Percentiles rank a stretch among this genome's conserved stretches.
These are phyloP conservation scores for Hygrocybe punicea DNA, from an alignment of 768 basidiomycete species.

Conservation along the genomic window DNA sequence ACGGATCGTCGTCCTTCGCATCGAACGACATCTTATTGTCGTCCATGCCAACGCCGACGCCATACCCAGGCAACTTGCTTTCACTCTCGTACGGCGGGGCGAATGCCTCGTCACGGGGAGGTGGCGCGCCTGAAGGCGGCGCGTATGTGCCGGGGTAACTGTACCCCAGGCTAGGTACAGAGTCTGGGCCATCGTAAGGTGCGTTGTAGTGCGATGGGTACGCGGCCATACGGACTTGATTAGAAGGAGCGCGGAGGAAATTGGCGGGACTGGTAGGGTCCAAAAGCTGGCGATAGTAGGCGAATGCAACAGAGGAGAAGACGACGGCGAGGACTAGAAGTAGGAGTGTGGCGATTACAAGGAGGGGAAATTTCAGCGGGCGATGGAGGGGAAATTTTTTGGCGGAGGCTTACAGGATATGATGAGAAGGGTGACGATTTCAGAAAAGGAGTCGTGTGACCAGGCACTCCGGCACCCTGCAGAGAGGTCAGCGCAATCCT, in stretches of 20 bases:
- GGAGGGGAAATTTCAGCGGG: not conserved
- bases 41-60: slow-evolving; percentile 33
- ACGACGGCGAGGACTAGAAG: slow-evolving; percentile 51
- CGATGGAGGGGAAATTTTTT: not conserved
- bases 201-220: slow-evolving; percentile 56
- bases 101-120: slow-evolving; percentile 36
- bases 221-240: slow-evolving; percentile 34
- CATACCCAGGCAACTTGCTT: slow-evolving; percentile 51
- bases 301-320: slow-evolving; percentile 64
- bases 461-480: slow-evolving; percentile 63
- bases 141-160: slow-evolving; percentile 35
- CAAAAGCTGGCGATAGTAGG: slow-evolving; percentile 70
- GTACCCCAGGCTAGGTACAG: slow-evolving; percentile 31
- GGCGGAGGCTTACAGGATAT: slow-evolving; percentile 50
- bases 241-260: slow-evolving; percentile 44
- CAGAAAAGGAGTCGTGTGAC: slow-evolving; percentile 62
- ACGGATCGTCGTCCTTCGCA: slow-evolving; percentile 49
- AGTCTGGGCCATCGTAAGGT: slow-evolving; percentile 50
- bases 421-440: slow-evolving; percentile 62
- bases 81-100: slow-evolving; percentile 33
- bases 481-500: slow-evolving; percentile 9
- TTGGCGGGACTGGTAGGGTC: slow-evolving; percentile 63
- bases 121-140: slow-evolving; percentile 52
- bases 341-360: not conserved
- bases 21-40: slow-evolving; percentile 41